These are phyloP conservation scores for Pachysandra terminalis DNA, from an alignment of 164 flowering plant genomes.

Conservation along the genomic window DNA sequence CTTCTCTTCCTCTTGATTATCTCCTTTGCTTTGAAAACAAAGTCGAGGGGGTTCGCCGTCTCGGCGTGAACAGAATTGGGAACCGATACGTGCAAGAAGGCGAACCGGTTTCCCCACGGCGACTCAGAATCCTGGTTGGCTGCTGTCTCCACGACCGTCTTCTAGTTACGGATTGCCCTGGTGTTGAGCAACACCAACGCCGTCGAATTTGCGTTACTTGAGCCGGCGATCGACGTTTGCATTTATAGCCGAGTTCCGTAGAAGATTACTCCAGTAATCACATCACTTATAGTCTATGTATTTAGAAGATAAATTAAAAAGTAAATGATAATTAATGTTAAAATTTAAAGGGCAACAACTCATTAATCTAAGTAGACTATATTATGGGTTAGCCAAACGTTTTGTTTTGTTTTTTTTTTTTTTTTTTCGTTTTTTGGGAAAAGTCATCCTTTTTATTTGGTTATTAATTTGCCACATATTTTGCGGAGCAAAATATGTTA, in stretches of 20 bases:
- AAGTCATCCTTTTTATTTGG: no score
- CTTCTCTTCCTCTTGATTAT: constrained; percentile 19
- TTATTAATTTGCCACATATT: no score
- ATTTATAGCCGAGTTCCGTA: constrained; percentile 53
- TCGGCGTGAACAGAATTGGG: constrained; percentile 6
- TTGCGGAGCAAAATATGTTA: no score
- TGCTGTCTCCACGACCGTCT: constrained; percentile 44
- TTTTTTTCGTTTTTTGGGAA: no score
- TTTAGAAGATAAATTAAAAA: no score
- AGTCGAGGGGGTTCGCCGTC: constrained; percentile 16
- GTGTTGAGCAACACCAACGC: constrained; percentile 60
- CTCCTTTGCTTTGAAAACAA: constrained; percentile 14
- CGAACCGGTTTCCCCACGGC: constrained; percentile 16
- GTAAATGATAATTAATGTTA: no score
- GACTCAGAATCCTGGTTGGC: constrained; percentile 17
- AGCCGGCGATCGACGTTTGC: constrained; percentile 19
- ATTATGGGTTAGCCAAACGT: no score
- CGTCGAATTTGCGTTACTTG: constrained; percentile 24
- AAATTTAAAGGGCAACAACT: no score
- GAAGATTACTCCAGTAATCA: constrained; percentile 44
- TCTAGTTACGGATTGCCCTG: constrained; percentile 33
- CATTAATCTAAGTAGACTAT: no score
- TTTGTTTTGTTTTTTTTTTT: no score
- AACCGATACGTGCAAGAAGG: constrained; percentile 22
- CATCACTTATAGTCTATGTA: constrained; percentile 64